Evolutionary conservation across 495 filamentous ascomycete genomes (phyloP).

Genomic region (Talaromyces adpressus): DNA sequence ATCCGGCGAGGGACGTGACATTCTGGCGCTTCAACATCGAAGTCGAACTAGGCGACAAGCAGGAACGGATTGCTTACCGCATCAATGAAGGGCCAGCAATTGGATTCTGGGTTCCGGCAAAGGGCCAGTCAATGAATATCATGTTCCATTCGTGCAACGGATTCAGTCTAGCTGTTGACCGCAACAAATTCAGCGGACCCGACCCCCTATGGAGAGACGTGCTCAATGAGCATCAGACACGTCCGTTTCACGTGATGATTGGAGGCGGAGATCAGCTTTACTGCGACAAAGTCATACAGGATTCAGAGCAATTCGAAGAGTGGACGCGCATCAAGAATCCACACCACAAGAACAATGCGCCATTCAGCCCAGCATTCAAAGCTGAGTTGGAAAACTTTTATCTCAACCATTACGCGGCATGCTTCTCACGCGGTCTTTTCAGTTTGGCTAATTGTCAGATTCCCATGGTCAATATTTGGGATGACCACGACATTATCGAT

Average conservation of each 20-base stretch:
- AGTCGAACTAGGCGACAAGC: constrained; percentile 68
- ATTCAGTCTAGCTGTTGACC: constrained; percentile 74
- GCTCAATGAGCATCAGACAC: constrained; percentile 83
- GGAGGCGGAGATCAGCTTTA: constrained; percentile 97
- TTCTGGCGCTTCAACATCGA: constrained; percentile 97
- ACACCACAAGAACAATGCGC: constrained; percentile 64
- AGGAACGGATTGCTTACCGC: constrained; percentile 86
- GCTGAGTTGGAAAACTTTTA: constrained; percentile 83
- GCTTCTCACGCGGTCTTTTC: constrained; percentile 95
- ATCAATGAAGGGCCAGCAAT: constrained; percentile 88
- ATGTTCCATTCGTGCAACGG: constrained; percentile 99
- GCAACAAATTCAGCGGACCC: constrained; percentile 75
- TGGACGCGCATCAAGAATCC: constrained; percentile 81
- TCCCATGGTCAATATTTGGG: constrained; percentile 96
- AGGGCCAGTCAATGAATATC: constrained; percentile 87
- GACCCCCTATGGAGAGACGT: constrained; percentile 97
- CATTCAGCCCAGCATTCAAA: constrained; percentile 70
- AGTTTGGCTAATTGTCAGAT: constrained; percentile 89
- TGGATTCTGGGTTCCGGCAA: constrained; percentile 90
- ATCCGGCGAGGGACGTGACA: constrained; percentile 78
- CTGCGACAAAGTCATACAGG: constrained; percentile 72
- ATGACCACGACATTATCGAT: constrained; percentile 98
- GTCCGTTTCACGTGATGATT: constrained; percentile 97
- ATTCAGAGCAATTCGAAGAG: constrained; percentile 66
- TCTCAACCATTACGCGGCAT: constrained; percentile 74